Evolutionary conservation across 345 rosid genomes (phyloP), one percentile per base, ranked within the genome.

Genomic region (Sisymbrium irio): DNA sequence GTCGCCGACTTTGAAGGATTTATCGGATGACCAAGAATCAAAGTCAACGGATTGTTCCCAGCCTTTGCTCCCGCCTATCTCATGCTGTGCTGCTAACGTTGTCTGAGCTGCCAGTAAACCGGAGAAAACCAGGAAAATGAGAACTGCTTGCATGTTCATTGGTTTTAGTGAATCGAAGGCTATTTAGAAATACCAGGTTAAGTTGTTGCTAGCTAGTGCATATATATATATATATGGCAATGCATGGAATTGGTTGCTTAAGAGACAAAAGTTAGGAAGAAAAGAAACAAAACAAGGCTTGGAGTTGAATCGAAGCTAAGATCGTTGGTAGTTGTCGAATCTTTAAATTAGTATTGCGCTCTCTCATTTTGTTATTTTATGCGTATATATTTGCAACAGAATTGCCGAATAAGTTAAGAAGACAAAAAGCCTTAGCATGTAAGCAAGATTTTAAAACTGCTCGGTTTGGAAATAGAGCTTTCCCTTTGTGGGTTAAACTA

Each of bases 31-130:
- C 97, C 96, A 94, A 2, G 96, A 87, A 22, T 78, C 69, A 72
- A 89, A 85, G 79, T 94, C 90, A 27, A 85, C 79, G 25, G 96
- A 86, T 77, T 82, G 83, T 14, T 85, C 95, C 98, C 97, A 94
- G 8, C 96, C 98, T 77, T 91, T 89, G 82, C 92, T 89, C 32
- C 93, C 96, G 1, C 98, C 97, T n/a, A 91, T 89, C 1, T 32
- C 65, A 77, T 83, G 96, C 40, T 91, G 84, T 22, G 82, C 82
- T 42, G 86, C 97, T 17, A 49, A 67, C 3, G 85, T 81, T 60
- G 66, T 65, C 73, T 67, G 58, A 42, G 71, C 77, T 39, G 73
- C 54, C 9, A 82, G 22, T 54, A 75, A 67, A 73, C 76, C 83
- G 56, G 82, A 72, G 40, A 83, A 51, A 68, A 78, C 64, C 75